Evolutionary conservation across 192 early-diverging fungal genomes (phyloP).

Genomic region (Coemansia aciculifera): DNA sequence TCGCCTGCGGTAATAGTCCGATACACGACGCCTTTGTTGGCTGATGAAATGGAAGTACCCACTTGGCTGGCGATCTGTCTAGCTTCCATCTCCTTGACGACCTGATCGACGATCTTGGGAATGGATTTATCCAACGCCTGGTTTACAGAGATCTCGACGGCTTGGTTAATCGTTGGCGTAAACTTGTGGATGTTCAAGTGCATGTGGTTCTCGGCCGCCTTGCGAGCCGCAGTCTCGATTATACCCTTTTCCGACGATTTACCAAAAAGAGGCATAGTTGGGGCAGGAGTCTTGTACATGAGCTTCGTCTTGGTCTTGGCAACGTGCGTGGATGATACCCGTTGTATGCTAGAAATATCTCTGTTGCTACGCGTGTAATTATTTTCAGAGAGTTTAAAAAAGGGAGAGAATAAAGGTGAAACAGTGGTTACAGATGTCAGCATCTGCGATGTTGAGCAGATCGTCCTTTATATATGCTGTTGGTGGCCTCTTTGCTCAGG

Average conservation of each 20-base stretch:
- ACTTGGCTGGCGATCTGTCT: neutral
- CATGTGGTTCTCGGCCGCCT: conserved; percentile 12
- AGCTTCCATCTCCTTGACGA: neutral
- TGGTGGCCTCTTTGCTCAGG: too few relatives aligned
- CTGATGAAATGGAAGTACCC: neutral
- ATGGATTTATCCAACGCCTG: neutral
- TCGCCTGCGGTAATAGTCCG: conserved; percentile 22
- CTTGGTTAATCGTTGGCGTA: conserved; percentile 10
- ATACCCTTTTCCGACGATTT: neutral
- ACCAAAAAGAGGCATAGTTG: neutral
- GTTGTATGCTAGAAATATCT: neutral
- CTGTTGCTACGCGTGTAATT: neutral
- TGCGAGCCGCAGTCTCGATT: conserved; percentile 1
- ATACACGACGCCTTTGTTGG: neutral
- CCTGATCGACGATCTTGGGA: conserved; percentile 8
- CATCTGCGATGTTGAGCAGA: neutral
- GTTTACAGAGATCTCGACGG: neutral
- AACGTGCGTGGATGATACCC: neutral
- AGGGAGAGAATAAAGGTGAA: neutral
- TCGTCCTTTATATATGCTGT: neutral
- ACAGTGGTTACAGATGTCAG: neutral
- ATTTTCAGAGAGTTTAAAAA: neutral
- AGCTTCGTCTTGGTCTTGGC: neutral
- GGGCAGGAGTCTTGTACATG: neutral
- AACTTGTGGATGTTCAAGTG: conserved; percentile 5